A percentile compares a stretch with the other conserved stretches of the same genome.
phyloP scores from a whole-genome alignment of 371 early-diverging fungal genomes.

The Zancudomyces culisetae region DNA sequence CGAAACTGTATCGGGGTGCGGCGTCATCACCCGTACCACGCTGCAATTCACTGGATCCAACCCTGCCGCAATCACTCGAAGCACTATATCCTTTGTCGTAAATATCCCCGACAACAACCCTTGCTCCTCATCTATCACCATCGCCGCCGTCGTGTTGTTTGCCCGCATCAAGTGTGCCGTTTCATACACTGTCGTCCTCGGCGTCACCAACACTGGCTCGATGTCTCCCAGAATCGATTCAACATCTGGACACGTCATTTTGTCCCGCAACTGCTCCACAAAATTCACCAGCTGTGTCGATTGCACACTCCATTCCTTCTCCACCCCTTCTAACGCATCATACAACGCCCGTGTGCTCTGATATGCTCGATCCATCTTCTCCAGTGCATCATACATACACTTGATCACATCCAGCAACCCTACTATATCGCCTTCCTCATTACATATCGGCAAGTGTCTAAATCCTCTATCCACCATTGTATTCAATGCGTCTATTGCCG shows the following conservation, averaged over 20 bases:
- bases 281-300: conserved; percentile 39
- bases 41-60: conserved; percentile 75
- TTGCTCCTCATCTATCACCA: conserved; percentile 59
- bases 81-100: conserved; percentile 86
- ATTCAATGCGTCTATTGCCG: conserved; percentile 80
- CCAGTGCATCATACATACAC: conserved; percentile 82
- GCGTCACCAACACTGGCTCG: conserved; percentile 51
- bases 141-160: conserved; percentile 69
- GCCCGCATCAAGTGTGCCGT: conserved; percentile 78
- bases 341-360: conserved; percentile 69
- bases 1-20: conserved; percentile 87
- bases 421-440: conserved; percentile 79
- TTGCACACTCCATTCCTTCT: conserved; percentile 56
- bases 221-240: conserved; percentile 51
- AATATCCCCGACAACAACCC: conserved; percentile 78
- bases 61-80: conserved; percentile 87
- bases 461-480: conserved; percentile 85
- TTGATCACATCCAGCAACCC: conserved; percentile 89
- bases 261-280: conserved; percentile 48
- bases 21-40: conserved; percentile 95
- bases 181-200: conserved; percentile 67
- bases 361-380: conserved; percentile 85
- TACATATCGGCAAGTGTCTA: conserved; percentile 88
- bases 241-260: conserved; percentile 75
- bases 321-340: conserved; percentile 82